Evolutionary conservation across 208 protist species (phyloP).

Genomic region (Acanthamoeba polyphaga): DNA sequence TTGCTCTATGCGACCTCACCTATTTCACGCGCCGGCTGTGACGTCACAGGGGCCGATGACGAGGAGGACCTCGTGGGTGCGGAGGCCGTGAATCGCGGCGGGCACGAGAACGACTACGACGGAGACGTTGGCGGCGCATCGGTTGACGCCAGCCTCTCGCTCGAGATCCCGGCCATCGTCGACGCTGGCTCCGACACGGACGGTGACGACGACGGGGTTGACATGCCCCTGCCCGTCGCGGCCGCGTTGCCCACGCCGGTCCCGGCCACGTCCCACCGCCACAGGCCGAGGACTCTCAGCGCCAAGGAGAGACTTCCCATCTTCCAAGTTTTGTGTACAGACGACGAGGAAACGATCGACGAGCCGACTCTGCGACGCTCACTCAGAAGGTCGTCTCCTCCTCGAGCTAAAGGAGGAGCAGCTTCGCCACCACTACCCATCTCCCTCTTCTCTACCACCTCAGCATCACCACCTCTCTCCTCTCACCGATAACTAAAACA

Average conservation of each 20-base stretch:
- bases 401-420: not conserved
- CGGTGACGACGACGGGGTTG: not conserved
- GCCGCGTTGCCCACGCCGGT: not conserved
- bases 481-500: not conserved
- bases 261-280: not conserved
- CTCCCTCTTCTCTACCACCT: not conserved
- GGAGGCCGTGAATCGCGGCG: not conserved
- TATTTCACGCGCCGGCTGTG: not conserved
- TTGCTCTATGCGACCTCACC: not conserved
- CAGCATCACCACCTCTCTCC: not conserved
- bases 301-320: constrained; percentile 54
- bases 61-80: not conserved
- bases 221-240: not conserved
- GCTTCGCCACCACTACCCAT: too few relatives aligned
- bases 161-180: constrained; percentile 44
- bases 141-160: constrained; percentile 7
- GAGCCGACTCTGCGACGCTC: not conserved
- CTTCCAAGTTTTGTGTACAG: constrained; percentile 69
- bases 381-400: not conserved
- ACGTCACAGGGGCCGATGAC: not conserved
- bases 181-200: constrained; percentile 14
- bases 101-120: constrained; percentile 35
- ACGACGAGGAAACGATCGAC: constrained; percentile 27
- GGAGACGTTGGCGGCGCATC: constrained; percentile 4
- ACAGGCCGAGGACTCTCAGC: constrained; percentile 24